These are phyloP conservation scores for Epithemia pelagica DNA, from an alignment of 108 stramenopile genomes.

Conservation along the genomic window DNA sequence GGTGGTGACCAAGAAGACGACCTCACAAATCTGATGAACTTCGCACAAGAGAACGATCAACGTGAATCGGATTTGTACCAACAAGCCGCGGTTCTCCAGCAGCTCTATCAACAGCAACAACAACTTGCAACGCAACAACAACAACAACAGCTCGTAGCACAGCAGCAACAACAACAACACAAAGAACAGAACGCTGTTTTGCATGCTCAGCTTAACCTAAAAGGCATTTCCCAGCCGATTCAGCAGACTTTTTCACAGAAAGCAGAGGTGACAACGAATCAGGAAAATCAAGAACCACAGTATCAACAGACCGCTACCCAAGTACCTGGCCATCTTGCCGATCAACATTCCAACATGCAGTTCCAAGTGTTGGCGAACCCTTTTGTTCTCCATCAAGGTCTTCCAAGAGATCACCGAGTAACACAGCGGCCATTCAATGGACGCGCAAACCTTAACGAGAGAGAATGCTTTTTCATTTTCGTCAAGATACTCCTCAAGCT, in stretches of 20 bases:
- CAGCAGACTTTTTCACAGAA: background rate
- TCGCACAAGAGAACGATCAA: background rate
- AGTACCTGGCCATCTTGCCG: background rate
- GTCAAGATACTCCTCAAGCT: slow-evolving; percentile 42
- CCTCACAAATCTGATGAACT: background rate
- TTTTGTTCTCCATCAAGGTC: background rate
- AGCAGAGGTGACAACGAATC: background rate
- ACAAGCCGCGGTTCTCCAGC: background rate
- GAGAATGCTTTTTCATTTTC: slow-evolving; percentile 28
- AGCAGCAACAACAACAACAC: background rate
- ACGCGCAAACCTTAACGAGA: background rate
- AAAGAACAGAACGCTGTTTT: background rate
- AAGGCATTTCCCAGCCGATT: background rate
- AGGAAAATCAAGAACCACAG: background rate
- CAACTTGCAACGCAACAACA: background rate
- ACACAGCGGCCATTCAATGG: background rate
- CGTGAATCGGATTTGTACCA: background rate
- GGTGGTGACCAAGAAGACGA: background rate
- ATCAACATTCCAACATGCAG: background rate
- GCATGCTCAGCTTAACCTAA: background rate
- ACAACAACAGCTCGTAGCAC: background rate
- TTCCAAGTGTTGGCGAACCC: background rate
- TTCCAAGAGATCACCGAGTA: background rate
- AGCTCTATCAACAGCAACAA: background rate
- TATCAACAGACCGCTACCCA: background rate